A percentile compares a stretch with the other conserved stretches of the same genome.
These are phyloP conservation scores for Viola pubescens DNA, from an alignment of 441 rosid species.

Conservation along the genomic window DNA sequence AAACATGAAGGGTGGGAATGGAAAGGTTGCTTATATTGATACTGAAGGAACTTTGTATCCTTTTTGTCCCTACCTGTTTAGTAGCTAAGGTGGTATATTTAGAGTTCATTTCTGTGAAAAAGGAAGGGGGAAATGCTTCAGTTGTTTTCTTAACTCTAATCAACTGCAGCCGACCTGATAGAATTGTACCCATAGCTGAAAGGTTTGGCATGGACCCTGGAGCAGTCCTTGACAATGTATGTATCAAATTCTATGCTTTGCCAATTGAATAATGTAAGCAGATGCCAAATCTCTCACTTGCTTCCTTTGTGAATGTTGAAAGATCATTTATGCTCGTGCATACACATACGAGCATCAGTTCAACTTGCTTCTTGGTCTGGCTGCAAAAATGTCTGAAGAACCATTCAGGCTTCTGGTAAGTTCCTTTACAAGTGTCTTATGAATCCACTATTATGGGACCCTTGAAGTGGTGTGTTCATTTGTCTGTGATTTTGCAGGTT, in stretches of 20 bases:
- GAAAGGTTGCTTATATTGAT: constrained; percentile 88
- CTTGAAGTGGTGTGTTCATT: constrained; percentile 14
- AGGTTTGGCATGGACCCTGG: constrained; percentile 98
- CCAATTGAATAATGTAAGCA: constrained; percentile 8
- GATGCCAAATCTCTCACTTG: background rate
- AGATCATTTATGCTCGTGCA: constrained; percentile 90
- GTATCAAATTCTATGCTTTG: constrained; percentile 15
- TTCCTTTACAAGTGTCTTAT: background rate
- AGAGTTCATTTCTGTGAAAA: background rate
- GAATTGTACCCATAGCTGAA: constrained; percentile 80
- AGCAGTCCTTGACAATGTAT: constrained; percentile 91
- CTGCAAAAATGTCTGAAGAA: constrained; percentile 94
- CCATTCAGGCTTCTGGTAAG: constrained; percentile 78
- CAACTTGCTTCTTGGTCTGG: constrained; percentile 87
- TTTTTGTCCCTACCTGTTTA: constrained; percentile 10
- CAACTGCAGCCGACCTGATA: constrained; percentile 64
- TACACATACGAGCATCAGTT: constrained; percentile 86
- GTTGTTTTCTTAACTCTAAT: constrained; percentile 22
- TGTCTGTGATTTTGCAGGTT: constrained; percentile 36
- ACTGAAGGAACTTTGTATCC: constrained; percentile 93
- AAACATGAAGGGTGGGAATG: constrained; percentile 85
- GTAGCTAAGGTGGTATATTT: constrained; percentile 1
- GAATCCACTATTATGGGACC: background rate
- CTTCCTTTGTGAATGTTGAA: constrained; percentile 22
- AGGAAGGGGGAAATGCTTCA: background rate